A percentile compares a stretch with the other conserved stretches of the same genome.
phyloP scores from a whole-genome alignment of 176 grass and related monocot species.

The Aegilops umbellulata region DNA sequence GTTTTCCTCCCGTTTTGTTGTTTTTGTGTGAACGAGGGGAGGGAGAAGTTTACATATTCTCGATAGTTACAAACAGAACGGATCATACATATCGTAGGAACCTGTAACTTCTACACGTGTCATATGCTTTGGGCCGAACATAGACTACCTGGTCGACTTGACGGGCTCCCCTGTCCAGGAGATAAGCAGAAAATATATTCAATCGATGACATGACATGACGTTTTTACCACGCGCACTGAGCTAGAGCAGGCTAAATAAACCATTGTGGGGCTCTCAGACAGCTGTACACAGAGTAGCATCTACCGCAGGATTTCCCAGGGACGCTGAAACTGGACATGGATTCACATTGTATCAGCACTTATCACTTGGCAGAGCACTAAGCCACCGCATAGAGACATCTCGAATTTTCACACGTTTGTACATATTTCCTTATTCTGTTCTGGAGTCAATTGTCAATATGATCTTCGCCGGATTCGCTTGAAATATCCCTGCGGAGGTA shows the following conservation, averaged over 20 bases:
- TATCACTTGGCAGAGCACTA: not conserved
- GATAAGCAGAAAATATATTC: not conserved
- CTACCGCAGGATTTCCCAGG: not conserved
- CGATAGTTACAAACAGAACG: no score
- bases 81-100: no score
- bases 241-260: constrained; percentile 6
- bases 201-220: not conserved
- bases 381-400: not conserved
- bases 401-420: not conserved
- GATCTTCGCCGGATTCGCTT: constrained; percentile 1
- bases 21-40: no score
- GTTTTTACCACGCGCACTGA: constrained; percentile 20
- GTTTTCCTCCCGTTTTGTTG: no score
- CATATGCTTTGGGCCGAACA: not conserved
- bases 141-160: not conserved
- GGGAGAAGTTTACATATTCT: no score
- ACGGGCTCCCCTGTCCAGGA: not conserved
- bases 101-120: no score
- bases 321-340: not conserved
- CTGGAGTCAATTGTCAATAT: not conserved
- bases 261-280: constrained; percentile 4
- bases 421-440: not conserved
- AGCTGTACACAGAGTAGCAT: constrained; percentile 27
- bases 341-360: not conserved
- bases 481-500: not conserved